These are phyloP conservation scores for Erythrobasidium yunnanense DNA, from an alignment of 768 basidiomycete genomes.

Conservation along the genomic window DNA sequence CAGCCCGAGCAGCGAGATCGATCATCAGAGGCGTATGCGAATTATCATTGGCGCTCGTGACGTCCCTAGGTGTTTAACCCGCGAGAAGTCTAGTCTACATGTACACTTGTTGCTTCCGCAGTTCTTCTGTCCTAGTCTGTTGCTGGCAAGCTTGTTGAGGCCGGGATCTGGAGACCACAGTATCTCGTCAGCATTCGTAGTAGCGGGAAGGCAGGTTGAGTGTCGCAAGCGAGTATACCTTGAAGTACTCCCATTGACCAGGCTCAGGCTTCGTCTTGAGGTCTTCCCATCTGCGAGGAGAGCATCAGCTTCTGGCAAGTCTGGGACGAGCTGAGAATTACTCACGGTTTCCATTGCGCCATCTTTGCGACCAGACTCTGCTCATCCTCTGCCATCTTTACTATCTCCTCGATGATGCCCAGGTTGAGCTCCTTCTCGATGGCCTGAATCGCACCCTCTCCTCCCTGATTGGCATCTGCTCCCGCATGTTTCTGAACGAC, in stretches of 20 bases:
- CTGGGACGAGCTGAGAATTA: constrained; percentile 37
- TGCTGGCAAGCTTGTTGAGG: not conserved
- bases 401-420: constrained; percentile 73
- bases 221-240: not conserved
- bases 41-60: too few relatives aligned
- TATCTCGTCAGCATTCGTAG: not conserved
- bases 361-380: constrained; percentile 63
- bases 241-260: constrained; percentile 77
- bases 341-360: constrained; percentile 89
- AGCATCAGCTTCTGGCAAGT: not conserved
- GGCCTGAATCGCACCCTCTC: constrained; percentile 45
- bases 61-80: too few relatives aligned
- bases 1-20: not conserved
- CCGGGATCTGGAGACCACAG: not conserved
- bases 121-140: not conserved
- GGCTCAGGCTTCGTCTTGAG: constrained; percentile 66
- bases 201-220: not conserved
- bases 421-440: constrained; percentile 69
- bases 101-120: too few relatives aligned
- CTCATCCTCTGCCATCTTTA: constrained; percentile 74
- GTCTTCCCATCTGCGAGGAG: constrained; percentile 65
- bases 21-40: too few relatives aligned
- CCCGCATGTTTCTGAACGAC: constrained; percentile 50
- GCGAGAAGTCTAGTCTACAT: too few relatives aligned
- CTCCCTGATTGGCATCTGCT: constrained; percentile 49